Evolutionary conservation across 1,139 yeast genomes (phyloP).

Genomic region (Diutina mesorugosa): DNA sequence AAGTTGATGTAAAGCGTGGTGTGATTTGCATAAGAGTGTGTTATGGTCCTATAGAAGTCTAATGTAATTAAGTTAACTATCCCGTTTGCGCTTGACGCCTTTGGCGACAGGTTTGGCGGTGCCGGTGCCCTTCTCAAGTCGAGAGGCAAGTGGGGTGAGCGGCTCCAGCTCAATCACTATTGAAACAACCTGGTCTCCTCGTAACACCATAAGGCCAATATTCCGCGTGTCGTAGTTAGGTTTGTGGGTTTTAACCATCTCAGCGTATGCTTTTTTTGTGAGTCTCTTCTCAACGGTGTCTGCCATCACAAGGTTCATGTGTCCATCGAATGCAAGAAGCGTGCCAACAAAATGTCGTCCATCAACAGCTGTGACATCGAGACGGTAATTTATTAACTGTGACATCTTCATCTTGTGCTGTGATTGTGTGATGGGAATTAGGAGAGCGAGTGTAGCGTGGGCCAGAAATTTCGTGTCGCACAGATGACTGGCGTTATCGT

Average conservation of each 20-base stretch:
- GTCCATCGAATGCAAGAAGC: constrained; percentile 77
- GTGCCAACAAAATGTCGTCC: constrained; percentile 69
- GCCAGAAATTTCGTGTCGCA: background rate
- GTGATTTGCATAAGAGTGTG: background rate
- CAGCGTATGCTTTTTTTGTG: constrained; percentile 43
- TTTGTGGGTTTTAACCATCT: constrained; percentile 14
- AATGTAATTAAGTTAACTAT: background rate
- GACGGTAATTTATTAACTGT: constrained; percentile 61
- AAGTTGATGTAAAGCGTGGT: constrained; percentile 5
- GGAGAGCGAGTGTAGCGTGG: background rate
- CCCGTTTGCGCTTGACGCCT: background rate
- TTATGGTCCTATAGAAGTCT: background rate
- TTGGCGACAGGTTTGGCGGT: constrained; percentile 12
- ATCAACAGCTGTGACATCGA: constrained; percentile 63
- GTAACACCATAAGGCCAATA: constrained; percentile 67
- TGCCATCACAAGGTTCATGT: constrained; percentile 74
- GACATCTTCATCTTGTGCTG: constrained; percentile 25
- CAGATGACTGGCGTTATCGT: background rate
- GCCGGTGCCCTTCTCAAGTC: constrained; percentile 36
- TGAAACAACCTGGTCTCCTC: constrained; percentile 87
- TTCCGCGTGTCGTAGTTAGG: constrained; percentile 48
- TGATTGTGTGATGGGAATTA: background rate
- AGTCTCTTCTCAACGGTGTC: constrained; percentile 78
- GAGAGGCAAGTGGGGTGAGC: constrained; percentile 29
- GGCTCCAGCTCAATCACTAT: constrained; percentile 77